Evolutionary conservation across 805 yeast genomes (phyloP).

Genomic region (Candida morakotiae): DNA sequence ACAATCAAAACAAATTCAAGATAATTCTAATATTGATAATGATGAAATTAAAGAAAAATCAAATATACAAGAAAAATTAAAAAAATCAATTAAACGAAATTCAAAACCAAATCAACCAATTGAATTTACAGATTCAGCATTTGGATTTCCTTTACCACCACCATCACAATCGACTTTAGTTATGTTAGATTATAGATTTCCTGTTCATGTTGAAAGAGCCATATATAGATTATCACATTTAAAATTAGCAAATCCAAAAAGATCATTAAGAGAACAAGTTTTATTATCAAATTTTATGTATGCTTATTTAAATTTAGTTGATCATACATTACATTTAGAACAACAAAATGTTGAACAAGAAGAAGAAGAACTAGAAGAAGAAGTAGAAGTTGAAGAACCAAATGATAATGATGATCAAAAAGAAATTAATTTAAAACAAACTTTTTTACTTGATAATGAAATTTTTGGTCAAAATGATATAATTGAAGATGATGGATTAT

Average conservation of each 20-base stretch:
- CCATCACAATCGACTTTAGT: conserved; percentile 70
- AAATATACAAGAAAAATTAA: conserved; percentile 42
- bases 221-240: conserved; percentile 88
- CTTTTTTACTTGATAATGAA: conserved; percentile 5
- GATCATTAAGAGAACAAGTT: conserved; percentile 91
- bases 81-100: conserved; percentile 36
- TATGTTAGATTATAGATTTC: conserved; percentile 83
- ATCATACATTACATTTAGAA: conserved; percentile 74
- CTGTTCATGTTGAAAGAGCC: conserved; percentile 94
- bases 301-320: conserved; percentile 89
- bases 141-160: conserved; percentile 84
- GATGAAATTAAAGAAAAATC: conserved; percentile 20
- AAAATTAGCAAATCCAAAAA: conserved; percentile 88
- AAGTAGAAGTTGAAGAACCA: conserved; percentile 6
- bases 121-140: conserved; percentile 68
- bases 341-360: conserved; percentile 40
- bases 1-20: conserved; percentile 6
- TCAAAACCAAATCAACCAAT: conserved; percentile 44
- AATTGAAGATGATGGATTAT: not conserved
- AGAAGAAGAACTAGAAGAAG: conserved; percentile 8
- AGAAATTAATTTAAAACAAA: conserved; percentile 5
- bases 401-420: conserved; percentile 12
- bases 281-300: conserved; percentile 94
- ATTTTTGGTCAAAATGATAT: not conserved
- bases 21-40: conserved; percentile 8